Conservation (phyloP, 2,329 filamentous ascomycete genomes). For the Neofusicoccum ribis region DNA sequence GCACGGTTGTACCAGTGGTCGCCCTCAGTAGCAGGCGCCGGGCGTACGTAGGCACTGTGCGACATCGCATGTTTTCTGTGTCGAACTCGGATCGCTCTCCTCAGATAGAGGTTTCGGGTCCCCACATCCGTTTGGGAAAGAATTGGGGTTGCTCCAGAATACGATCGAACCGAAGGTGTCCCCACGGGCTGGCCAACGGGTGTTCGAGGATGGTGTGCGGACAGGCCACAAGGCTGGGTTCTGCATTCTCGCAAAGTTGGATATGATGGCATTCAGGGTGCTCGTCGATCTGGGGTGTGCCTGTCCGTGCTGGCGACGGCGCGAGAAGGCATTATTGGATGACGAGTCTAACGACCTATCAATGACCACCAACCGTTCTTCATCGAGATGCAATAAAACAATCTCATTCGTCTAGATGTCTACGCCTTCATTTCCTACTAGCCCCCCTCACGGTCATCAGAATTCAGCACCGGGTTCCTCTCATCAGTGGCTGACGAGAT, state of each 20-base stretch:
- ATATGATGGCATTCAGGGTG: background rate
- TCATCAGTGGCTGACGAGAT: background rate
- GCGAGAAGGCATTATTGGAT: background rate
- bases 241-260: background rate
- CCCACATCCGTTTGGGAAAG: background rate
- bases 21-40: background rate
- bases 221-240: background rate
- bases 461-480: background rate
- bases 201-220: background rate
- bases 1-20: background rate
- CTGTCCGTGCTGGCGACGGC: background rate
- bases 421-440: background rate
- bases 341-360: background rate
- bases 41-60: background rate
- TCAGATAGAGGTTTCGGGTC: constrained; percentile 8
- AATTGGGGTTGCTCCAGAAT: background rate
- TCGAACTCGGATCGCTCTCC: background rate
- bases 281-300: background rate
- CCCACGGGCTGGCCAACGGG: background rate
- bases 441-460: background rate
- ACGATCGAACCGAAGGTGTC: background rate
- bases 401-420: background rate
- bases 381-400: background rate
- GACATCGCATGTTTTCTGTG: background rate
- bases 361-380: no score